Evolutionary conservation across 345 rosid species (phyloP).

Genomic region (Ceriops tagal): DNA sequence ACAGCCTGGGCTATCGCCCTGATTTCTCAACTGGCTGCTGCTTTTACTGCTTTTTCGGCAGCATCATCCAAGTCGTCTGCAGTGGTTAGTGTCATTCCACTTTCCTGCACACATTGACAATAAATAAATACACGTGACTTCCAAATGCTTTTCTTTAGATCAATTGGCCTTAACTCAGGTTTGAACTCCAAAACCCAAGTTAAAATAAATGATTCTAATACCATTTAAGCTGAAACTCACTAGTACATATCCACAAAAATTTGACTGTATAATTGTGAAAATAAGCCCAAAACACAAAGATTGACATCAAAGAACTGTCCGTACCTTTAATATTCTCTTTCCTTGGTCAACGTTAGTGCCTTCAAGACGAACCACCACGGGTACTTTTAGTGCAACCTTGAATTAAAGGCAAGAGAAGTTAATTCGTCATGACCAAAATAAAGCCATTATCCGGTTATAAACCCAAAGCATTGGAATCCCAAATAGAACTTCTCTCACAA

Average conservation of each 20-base stretch:
- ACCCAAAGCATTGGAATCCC: not conserved
- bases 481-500: not conserved
- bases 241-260: too few relatives aligned
- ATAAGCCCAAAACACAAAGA: too few relatives aligned
- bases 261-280: not conserved
- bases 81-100: constrained; percentile 79
- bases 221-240: too few relatives aligned
- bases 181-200: too few relatives aligned
- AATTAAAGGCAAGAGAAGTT: not conserved
- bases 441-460: not conserved
- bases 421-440: not conserved
- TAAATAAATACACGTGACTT: not conserved
- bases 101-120: constrained; percentile 51
- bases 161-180: too few relatives aligned
- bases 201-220: too few relatives aligned
- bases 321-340: constrained; percentile 81
- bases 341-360: constrained; percentile 73
- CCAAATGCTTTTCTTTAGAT: too few relatives aligned
- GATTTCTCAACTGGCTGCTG: constrained; percentile 14
- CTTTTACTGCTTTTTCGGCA: constrained; percentile 90
- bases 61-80: constrained; percentile 99
- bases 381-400: constrained; percentile 88
- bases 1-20: not conserved
- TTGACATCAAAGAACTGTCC: too few relatives aligned
- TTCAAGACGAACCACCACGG: constrained; percentile 83